Evolutionary conservation across 768 basidiomycete genomes (phyloP).

Genomic region (Polyporus arcularius): DNA sequence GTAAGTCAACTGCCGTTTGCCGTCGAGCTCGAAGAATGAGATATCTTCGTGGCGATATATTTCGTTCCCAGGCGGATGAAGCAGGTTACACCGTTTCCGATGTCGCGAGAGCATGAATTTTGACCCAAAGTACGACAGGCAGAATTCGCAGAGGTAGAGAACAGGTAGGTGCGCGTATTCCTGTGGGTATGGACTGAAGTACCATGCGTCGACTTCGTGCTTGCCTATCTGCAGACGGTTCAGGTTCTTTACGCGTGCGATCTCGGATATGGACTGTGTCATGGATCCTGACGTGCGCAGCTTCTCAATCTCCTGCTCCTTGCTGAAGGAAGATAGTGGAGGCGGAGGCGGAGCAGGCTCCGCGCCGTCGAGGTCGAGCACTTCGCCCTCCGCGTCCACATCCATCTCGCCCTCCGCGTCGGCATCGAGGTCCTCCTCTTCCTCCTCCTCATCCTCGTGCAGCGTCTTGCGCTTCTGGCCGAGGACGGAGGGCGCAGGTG

Average conservation of each 20-base stretch:
- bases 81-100: conserved; percentile 84
- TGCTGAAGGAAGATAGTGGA: conserved; percentile 75
- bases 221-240: conserved; percentile 95
- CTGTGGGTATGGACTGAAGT: conserved; percentile 98
- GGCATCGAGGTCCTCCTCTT: conserved; percentile 48
- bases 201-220: conserved; percentile 99
- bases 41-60: conserved; percentile 98
- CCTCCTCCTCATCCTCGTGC: conserved; percentile 60
- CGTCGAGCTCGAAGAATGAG: conserved; percentile 98
- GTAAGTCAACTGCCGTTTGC: conserved; percentile 93
- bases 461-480: conserved; percentile 69
- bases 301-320: conserved; percentile 99
- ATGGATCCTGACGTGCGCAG: conserved; percentile 96
- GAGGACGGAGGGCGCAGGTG: conserved; percentile 50
- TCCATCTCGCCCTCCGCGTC: conserved; percentile 61
- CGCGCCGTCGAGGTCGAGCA: conserved; percentile 62
- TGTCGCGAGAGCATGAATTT: conserved; percentile 91
- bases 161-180: conserved; percentile 96
- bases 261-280: conserved; percentile 98
- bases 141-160: conserved; percentile 98
- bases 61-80: conserved; percentile 98
- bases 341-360: conserved; percentile 51
- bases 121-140: conserved; percentile 90
- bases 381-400: conserved; percentile 46
- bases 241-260: conserved; percentile 97